Percentiles rank a stretch among this genome's conserved stretches.
Conservation (phyloP, 192 early-diverging fungal species). For the Coemansia sp. region DNA sequence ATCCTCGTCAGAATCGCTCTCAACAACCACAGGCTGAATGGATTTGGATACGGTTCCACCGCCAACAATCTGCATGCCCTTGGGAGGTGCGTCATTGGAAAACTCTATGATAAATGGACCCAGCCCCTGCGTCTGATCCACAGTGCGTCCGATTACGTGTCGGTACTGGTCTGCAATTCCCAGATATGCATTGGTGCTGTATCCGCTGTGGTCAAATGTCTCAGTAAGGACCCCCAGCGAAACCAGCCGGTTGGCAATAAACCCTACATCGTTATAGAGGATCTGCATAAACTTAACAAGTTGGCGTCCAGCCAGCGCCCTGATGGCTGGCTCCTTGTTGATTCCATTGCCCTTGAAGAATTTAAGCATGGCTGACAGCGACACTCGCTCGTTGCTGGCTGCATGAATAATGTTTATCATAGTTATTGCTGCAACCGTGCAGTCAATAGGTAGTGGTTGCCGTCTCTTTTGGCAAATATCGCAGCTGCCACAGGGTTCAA, state of each 20-base stretch:
- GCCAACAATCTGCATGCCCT: background rate
- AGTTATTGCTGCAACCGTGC: constrained; percentile 36
- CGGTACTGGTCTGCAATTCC: constrained; percentile 19
- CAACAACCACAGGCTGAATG: background rate
- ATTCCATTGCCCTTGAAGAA: constrained; percentile 29
- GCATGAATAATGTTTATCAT: constrained; percentile 25
- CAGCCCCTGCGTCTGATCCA: constrained; percentile 22
- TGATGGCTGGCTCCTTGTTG: constrained; percentile 20
- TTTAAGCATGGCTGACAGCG: constrained; percentile 31
- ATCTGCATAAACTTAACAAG: constrained; percentile 17
- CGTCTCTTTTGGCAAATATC: constrained; percentile 16
- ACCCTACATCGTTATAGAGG: constrained; percentile 50
- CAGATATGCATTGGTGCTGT: constrained; percentile 60
- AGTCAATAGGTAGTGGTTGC: constrained; percentile 46
- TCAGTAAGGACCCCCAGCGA: constrained; percentile 55
- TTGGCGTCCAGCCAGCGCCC: constrained; percentile 27
- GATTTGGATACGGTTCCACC: background rate
- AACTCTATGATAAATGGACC: constrained; percentile 30
- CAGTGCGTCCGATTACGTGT: constrained; percentile 9
- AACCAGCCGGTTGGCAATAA: constrained; percentile 58
- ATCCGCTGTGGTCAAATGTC: constrained; percentile 63
- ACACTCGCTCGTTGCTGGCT: constrained; percentile 29
- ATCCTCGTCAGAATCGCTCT: constrained; percentile 1
- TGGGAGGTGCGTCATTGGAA: constrained; percentile 16
- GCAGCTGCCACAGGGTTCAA: constrained; percentile 53